phyloP scores from a whole-genome alignment of 768 basidiomycete genomes.

The Rubroboletus pulcherrimus region DNA sequence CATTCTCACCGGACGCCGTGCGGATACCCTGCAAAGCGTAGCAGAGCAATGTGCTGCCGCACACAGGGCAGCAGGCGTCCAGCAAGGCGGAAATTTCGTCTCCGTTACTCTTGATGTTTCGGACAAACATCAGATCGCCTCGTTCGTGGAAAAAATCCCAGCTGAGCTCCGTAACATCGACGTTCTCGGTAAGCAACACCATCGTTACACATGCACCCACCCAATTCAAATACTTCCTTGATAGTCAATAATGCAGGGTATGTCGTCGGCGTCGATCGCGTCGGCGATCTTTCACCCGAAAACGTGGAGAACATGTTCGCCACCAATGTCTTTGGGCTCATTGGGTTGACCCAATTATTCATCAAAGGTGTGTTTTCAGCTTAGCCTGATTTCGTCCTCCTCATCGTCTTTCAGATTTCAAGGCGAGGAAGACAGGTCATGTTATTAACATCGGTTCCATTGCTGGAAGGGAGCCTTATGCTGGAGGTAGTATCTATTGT shows the following conservation, averaged over 20 bases:
- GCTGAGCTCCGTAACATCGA: constrained; percentile 69
- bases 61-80: constrained; percentile 67
- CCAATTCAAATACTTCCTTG: background rate
- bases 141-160: constrained; percentile 70
- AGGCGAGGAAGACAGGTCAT: constrained; percentile 72
- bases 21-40: constrained; percentile 68
- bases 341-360: constrained; percentile 75
- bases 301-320: constrained; percentile 84
- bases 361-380: constrained; percentile 42
- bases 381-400: background rate
- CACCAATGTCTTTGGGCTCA: constrained; percentile 81
- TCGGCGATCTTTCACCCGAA: constrained; percentile 73
- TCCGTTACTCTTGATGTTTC: constrained; percentile 75
- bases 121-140: constrained; percentile 67
- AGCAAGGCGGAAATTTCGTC: constrained; percentile 75
- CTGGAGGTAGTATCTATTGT: constrained; percentile 88
- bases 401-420: constrained; percentile 57
- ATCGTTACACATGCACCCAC: background rate
- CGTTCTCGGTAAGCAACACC: constrained; percentile 61
- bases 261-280: constrained; percentile 81
- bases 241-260: constrained; percentile 81
- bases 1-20: constrained; percentile 77
- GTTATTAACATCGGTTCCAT: constrained; percentile 95
- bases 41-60: constrained; percentile 63
- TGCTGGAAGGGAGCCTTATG: constrained; percentile 84